Evolutionary conservation across 208 protist species (phyloP).

Genomic region (Leishmania guyanensis): DNA sequence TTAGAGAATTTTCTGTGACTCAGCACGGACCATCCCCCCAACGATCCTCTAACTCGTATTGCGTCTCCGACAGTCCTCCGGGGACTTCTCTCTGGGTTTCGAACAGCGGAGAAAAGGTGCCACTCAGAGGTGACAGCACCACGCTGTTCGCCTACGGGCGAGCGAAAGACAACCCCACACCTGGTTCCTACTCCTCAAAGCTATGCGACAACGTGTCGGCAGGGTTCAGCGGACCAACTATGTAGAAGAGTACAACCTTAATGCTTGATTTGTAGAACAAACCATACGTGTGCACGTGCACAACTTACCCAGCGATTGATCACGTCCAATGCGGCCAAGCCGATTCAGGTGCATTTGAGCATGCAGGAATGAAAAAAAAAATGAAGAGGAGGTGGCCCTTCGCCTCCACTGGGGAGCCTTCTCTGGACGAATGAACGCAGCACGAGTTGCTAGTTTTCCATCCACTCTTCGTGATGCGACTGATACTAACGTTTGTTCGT

Average conservation of each 20-base stretch:
- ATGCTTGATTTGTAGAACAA: not conserved
- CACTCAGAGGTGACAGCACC: not conserved
- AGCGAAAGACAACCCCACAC: not conserved
- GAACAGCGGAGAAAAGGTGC: not conserved
- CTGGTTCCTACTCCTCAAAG: not conserved
- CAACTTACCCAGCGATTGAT: not conserved
- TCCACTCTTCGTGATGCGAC: conserved; percentile 42
- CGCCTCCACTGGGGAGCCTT: not conserved
- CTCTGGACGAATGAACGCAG: too few relatives aligned
- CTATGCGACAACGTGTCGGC: not conserved
- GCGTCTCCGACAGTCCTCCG: not conserved
- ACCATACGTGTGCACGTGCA: too few relatives aligned
- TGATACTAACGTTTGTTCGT: conserved; percentile 30
- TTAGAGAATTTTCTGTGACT: not conserved
- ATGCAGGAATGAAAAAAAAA: not conserved
- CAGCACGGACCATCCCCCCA: not conserved
- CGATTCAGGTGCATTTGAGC: not conserved
- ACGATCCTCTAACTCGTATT: not conserved
- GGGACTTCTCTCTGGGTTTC: not conserved
- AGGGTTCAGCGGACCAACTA: not conserved
- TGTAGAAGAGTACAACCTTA: not conserved
- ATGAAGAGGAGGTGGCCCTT: not conserved
- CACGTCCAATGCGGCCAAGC: not conserved
- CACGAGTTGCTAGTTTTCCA: conserved; percentile 41
- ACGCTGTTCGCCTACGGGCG: not conserved